phyloP scores from a whole-genome alignment of 208 protist species.

The Trypanosoma scelopori region DNA sequence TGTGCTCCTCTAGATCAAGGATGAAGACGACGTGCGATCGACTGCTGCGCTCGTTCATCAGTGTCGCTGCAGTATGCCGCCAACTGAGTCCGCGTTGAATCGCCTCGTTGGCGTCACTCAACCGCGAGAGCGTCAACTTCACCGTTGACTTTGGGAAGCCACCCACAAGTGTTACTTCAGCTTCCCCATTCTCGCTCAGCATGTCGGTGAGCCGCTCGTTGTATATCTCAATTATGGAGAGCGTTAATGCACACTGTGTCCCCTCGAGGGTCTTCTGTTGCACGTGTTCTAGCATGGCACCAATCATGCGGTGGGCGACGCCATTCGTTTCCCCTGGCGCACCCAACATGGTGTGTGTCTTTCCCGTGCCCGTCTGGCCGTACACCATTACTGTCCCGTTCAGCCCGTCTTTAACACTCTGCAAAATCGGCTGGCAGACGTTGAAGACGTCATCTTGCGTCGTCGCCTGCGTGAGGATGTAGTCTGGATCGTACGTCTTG shows the following conservation, averaged over 20 bases:
- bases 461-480: constrained; percentile 60
- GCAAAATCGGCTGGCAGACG: constrained; percentile 79
- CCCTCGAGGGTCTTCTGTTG: constrained; percentile 81
- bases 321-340: constrained; percentile 49
- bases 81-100: constrained; percentile 65
- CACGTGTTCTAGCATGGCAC: constrained; percentile 89
- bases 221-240: constrained; percentile 94
- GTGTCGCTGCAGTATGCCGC: constrained; percentile 90
- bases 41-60: constrained; percentile 96
- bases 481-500: constrained; percentile 91
- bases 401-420: constrained; percentile 88
- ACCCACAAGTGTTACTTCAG: constrained; percentile 80
- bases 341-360: constrained; percentile 96
- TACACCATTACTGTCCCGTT: constrained; percentile 94
- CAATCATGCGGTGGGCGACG: constrained; percentile 91
- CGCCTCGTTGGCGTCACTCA: constrained; percentile 76
- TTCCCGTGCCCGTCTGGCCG: constrained; percentile 95
- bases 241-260: constrained; percentile 80
- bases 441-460: constrained; percentile 88
- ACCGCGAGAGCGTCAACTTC: constrained; percentile 63
- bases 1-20: constrained; percentile 86
- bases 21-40: constrained; percentile 97
- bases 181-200: constrained; percentile 74
- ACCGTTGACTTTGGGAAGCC: constrained; percentile 77
- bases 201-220: constrained; percentile 91